Evolutionary conservation across 345 rosid genomes (phyloP).

Genomic region (Hypericum androsaemum): DNA sequence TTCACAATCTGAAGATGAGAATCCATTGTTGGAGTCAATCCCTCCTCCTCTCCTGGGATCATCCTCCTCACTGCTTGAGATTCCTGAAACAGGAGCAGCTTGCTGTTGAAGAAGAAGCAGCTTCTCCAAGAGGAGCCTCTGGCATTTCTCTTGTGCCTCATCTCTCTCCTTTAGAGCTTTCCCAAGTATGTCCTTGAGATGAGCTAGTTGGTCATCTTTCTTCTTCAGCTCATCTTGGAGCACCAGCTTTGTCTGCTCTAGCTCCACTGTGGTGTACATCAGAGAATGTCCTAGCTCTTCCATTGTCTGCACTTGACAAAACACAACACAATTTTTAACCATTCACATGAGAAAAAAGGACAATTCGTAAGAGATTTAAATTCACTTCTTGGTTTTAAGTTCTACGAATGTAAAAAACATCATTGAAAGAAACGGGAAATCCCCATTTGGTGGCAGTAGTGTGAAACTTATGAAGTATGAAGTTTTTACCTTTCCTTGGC

Average conservation of each 20-base stretch:
- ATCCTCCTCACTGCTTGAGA: slow-evolving; percentile 83
- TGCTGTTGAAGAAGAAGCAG: slow-evolving; percentile 23
- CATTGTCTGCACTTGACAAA: slow-evolving; percentile 36
- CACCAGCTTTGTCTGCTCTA: slow-evolving; percentile 57
- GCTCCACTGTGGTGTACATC: slow-evolving; percentile 55
- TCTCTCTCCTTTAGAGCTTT: slow-evolving; percentile 58
- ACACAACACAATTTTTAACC: slow-evolving; percentile 14
- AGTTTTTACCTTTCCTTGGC: slow-evolving; percentile 54
- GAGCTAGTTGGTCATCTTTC: slow-evolving; percentile 55
- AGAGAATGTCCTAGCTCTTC: slow-evolving; percentile 70
- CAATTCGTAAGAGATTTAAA: too few relatives aligned
- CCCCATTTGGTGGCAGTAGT: slow-evolving; percentile 37
- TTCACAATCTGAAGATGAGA: slow-evolving; percentile 83
- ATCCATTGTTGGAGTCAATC: slow-evolving; percentile 52
- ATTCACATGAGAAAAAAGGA: slow-evolving; percentile 61
- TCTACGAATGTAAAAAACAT: neutral
- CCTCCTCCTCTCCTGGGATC: slow-evolving; percentile 50
- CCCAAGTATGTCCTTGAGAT: slow-evolving; percentile 44
- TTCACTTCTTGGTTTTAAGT: too few relatives aligned
- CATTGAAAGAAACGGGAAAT: slow-evolving; percentile 23
- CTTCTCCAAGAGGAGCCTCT: slow-evolving; percentile 45
- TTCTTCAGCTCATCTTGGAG: slow-evolving; percentile 65
- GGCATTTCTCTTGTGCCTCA: slow-evolving; percentile 56
- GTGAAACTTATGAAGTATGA: too few relatives aligned
- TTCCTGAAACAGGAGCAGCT: slow-evolving; percentile 56